Evolutionary conservation across 805 yeast genomes (phyloP), one percentile per base, ranked within the genome.

Genomic region (Metschnikowia similis): DNA sequence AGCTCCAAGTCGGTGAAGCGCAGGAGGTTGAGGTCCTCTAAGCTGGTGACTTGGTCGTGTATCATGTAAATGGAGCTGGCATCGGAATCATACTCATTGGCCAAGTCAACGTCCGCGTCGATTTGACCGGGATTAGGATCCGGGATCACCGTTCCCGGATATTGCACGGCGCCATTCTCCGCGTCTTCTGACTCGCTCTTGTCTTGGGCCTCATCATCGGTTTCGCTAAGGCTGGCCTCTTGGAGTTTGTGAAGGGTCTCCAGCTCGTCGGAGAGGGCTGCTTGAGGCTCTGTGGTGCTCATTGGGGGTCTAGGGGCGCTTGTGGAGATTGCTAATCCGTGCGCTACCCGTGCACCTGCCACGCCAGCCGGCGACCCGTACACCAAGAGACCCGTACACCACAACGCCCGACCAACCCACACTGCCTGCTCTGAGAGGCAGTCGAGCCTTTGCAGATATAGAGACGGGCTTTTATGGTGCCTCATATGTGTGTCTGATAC

Each of bases 31-130:
- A 89, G 70, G 52, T 77, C 88, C 48, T 81, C 84, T 60, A 89
- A 59, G 0, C 86, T 78, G 8, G 72, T 60, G 37, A 89, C 81
- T 66, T 86, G 87, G 62, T 85, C 67, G 62, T 89, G 96, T 17
- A 86, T 74, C 54, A 89, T 67, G 47, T 85, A 89, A 34, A 88
- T 69, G 30, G 75, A 76, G 27, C 77, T 83, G 0, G 81, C 70
- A 55, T 86, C 87, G n/a, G 72, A 70, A 0, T 81, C 82, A 34
- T 76, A 66, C 48, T 77, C 84, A 4, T 66, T 68, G 0, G 90
- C 78, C 47, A 87, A 66, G 48, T 86, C 90, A 7, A 66, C 73
- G 66, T 89, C 96, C 0, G 90, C 83, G 8, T 81, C 87, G 40
- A 86, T 79, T 31, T 70, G 68, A 38, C 85, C 87, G 0, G 74